Conservation (phyloP, 768 basidiomycete species). For the Termitomyces sp. region DNA sequence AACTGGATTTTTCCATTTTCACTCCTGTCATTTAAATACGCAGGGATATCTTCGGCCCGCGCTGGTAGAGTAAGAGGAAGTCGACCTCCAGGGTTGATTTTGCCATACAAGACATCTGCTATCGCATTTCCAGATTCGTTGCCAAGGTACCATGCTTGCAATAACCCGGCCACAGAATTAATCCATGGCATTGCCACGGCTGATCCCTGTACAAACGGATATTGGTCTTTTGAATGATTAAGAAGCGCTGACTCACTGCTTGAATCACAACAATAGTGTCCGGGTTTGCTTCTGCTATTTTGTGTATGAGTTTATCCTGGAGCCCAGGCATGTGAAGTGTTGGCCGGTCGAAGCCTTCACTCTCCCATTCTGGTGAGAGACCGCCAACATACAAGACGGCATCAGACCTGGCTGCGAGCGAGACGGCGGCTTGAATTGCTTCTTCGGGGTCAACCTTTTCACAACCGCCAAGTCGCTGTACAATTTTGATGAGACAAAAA, state of each 20-base stretch:
- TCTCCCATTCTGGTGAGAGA: constrained; percentile 68
- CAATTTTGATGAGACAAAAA: neutral
- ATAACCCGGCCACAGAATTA: constrained; percentile 40
- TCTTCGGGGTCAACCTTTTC: constrained; percentile 52
- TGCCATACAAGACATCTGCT: constrained; percentile 59
- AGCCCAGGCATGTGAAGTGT: constrained; percentile 52
- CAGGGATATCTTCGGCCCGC: constrained; percentile 55
- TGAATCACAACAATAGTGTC: constrained; percentile 58
- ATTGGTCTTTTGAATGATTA: neutral
- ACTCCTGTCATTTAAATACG: constrained; percentile 50
- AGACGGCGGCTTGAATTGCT: constrained; percentile 51
- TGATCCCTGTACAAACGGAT: constrained; percentile 41
- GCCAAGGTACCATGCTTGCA: constrained; percentile 64
- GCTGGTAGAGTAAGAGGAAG: constrained; percentile 58
- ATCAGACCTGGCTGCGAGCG: constrained; percentile 47
- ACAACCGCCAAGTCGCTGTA: constrained; percentile 60
- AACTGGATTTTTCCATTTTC: constrained; percentile 52
- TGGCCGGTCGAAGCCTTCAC: constrained; percentile 68
- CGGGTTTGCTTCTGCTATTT: constrained; percentile 47
- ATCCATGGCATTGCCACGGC: constrained; percentile 76
- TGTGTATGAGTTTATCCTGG: constrained; percentile 52
- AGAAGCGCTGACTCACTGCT: constrained; percentile 33
- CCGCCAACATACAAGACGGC: constrained; percentile 56
- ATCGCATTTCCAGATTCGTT: constrained; percentile 64
- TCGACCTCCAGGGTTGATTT: constrained; percentile 54